Conservation (phyloP, 23 red algal species). For the Porphyridium purpureum region DNA sequence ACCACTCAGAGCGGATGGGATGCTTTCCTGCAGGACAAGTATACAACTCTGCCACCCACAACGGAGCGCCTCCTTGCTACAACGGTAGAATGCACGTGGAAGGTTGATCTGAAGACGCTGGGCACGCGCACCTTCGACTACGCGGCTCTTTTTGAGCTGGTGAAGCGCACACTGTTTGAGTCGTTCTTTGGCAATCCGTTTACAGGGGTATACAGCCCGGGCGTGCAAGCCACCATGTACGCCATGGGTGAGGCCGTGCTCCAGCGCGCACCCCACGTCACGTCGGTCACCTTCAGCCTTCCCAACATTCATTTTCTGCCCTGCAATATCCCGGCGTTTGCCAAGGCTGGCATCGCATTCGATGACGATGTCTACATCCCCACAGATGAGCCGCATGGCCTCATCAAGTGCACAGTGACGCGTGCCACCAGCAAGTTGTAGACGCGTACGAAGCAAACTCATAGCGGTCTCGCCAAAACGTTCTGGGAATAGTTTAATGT, state of each 20-base stretch:
- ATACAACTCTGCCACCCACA: slow-evolving; percentile 48
- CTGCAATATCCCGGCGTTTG: slow-evolving; percentile 26
- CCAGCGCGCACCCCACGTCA: slow-evolving; percentile 7
- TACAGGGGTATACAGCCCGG: slow-evolving; percentile 44
- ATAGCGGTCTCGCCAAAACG: too few relatives aligned
- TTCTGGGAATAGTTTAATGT: too few relatives aligned
- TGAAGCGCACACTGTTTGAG: background rate
- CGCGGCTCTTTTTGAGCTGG: background rate
- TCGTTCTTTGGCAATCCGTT: slow-evolving; percentile 42
- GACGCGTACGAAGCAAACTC: too few relatives aligned
- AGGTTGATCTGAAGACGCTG: background rate
- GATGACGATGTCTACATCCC: slow-evolving; percentile 68
- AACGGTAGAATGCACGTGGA: slow-evolving; percentile 21
- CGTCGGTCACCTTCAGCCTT: slow-evolving; percentile 24
- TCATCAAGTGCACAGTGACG: slow-evolving; percentile 7
- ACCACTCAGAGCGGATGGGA: slow-evolving; percentile 68
- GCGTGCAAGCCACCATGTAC: slow-evolving; percentile 53
- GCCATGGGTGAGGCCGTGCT: slow-evolving; percentile 36
- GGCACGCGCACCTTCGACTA: background rate
- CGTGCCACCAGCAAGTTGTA: too few relatives aligned
- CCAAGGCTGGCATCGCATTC: slow-evolving; percentile 25
- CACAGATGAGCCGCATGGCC: slow-evolving; percentile 49
- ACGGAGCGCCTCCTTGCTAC: slow-evolving; percentile 56
- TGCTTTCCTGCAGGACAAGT: slow-evolving; percentile 33
- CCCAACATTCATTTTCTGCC: slow-evolving; percentile 70